Conservation (phyloP, 108 stramenopile genomes). For the Fragilariopsis cylindrus region DNA sequence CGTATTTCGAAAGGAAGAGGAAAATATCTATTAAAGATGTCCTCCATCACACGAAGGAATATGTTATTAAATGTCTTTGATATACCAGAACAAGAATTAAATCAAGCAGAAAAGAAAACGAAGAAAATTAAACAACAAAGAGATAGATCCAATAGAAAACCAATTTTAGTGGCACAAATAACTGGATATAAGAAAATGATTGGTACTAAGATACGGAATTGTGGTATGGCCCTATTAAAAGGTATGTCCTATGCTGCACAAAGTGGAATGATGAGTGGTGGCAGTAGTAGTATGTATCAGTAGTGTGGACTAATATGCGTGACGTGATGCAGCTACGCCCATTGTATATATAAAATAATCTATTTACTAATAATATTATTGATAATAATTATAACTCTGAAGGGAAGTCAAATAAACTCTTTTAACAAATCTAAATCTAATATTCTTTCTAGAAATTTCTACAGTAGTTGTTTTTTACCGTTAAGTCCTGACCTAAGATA, state of each 20-base stretch:
- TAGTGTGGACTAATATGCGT: not conserved
- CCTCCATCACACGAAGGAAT: constrained; percentile 49
- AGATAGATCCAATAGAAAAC: constrained; percentile 19
- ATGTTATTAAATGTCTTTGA: constrained; percentile 45
- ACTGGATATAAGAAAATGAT: constrained; percentile 21
- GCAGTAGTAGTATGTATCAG: not conserved
- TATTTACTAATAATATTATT: no score
- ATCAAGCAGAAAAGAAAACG: constrained; percentile 41
- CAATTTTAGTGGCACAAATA: constrained; percentile 13
- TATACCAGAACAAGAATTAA: constrained; percentile 43
- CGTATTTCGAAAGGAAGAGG: constrained; percentile 25
- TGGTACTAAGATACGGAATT: constrained; percentile 6
- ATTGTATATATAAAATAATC: not conserved
- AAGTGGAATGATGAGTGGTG: constrained; percentile 15
- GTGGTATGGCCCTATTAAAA: constrained; percentile 21
- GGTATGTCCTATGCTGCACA: constrained; percentile 31
- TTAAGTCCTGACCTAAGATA: not conserved
- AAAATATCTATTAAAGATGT: constrained; percentile 20
- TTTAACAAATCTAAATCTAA: no score
- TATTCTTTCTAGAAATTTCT: not conserved
- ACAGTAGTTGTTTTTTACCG: not conserved
- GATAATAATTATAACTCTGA: not conserved
- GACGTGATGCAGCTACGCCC: not conserved
- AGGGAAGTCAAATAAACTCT: not conserved
- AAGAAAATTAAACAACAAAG: constrained; percentile 32